Conservation (phyloP, 2,329 filamentous ascomycete species). For the Venturia aucupariae region DNA sequence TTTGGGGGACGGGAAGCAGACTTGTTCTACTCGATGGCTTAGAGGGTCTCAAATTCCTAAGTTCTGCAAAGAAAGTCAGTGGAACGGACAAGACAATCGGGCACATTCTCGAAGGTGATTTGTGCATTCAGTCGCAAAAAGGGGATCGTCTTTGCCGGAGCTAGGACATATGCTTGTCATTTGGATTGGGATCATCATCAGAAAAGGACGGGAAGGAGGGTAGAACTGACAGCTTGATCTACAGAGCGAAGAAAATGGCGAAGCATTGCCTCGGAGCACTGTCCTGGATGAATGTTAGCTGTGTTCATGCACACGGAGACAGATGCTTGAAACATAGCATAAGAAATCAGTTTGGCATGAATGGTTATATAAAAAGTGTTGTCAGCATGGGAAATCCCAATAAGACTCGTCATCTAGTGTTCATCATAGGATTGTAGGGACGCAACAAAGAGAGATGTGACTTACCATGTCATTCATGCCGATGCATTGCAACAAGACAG, state of each 20-base stretch:
- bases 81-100: not conserved
- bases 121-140: conserved; percentile 6
- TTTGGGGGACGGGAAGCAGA: not conserved
- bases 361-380: conserved; percentile 56
- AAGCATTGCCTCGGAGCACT: not conserved
- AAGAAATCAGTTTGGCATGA: conserved; percentile 49
- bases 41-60: conserved; percentile 2
- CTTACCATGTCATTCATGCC: conserved; percentile 7
- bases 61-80: not conserved
- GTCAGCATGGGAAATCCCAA: conserved; percentile 60
- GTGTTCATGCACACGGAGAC: not conserved
- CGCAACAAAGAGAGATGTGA: conserved; percentile 18
- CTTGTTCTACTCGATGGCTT: conserved; percentile 16
- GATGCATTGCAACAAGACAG: not conserved
- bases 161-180: conserved; percentile 99
- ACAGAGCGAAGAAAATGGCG: not conserved
- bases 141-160: conserved; percentile 38
- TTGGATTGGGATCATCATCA: conserved; percentile 77
- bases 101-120: not conserved
- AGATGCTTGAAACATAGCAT: not conserved
- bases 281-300: not conserved
- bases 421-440: conserved; percentile 34
- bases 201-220: conserved; percentile 21
- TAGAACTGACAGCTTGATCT: conserved; percentile 13
- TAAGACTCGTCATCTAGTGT: conserved; percentile 71